Conservation (phyloP, 2,329 filamentous ascomycete genomes). For the Exophiala spinifera region DNA sequence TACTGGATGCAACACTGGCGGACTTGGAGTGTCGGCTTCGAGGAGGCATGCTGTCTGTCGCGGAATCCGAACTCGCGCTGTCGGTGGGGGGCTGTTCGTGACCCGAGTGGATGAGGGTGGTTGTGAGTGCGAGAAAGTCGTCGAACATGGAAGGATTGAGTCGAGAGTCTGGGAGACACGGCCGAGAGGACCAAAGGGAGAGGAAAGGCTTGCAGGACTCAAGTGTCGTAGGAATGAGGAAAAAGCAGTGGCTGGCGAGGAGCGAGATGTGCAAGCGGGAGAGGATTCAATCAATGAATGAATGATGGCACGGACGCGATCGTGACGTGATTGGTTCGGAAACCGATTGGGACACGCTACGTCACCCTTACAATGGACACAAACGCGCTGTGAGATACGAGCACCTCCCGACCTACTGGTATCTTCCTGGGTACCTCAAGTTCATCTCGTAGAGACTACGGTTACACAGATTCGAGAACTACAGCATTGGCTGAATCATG, state of each 20-base stretch:
- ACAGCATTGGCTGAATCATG: too few relatives aligned
- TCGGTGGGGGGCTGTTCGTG: conserved; percentile 10
- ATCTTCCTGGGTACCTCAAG: too few relatives aligned
- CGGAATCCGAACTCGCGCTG: background rate
- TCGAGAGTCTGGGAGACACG: background rate
- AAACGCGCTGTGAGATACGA: too few relatives aligned
- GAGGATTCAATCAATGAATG: too few relatives aligned
- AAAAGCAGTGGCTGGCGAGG: conserved; percentile 13
- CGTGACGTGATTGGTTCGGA: conserved; percentile 22
- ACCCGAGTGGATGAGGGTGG: conserved; percentile 17
- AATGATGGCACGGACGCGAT: conserved; percentile 17
- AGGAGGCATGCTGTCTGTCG: conserved; percentile 18
- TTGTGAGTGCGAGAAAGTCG: conserved; percentile 24
- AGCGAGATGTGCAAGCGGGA: conserved; percentile 1
- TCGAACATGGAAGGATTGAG: conserved; percentile 18
- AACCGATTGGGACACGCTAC: background rate
- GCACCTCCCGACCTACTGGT: too few relatives aligned
- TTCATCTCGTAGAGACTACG: too few relatives aligned
- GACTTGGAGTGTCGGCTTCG: conserved; percentile 19
- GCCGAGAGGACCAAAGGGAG: background rate
- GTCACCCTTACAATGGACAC: background rate
- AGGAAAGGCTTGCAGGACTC: background rate
- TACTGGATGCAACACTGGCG: conserved; percentile 18
- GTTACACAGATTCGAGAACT: too few relatives aligned
- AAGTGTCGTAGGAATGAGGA: background rate